phyloP scores from a whole-genome alignment of 2,329 filamentous ascomycete genomes.

The Ascochyta pisi region DNA sequence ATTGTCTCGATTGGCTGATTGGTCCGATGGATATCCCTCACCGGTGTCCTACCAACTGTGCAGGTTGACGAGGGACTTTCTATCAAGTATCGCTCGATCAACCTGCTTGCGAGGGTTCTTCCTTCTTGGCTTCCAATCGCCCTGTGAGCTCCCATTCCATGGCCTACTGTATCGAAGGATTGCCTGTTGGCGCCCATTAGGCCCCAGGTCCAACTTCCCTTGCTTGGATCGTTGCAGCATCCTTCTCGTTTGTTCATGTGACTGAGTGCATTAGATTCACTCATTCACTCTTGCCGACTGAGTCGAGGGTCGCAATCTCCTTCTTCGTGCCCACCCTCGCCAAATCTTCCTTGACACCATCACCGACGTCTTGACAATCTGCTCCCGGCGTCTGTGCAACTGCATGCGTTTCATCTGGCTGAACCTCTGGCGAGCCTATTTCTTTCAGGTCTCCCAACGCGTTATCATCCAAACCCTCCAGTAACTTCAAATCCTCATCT shows the following conservation, averaged over 20 bases:
- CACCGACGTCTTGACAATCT: not conserved
- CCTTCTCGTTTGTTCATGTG: not conserved
- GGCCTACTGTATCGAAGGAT: not conserved
- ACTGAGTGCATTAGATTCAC: not conserved
- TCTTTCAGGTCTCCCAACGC: constrained; percentile 25
- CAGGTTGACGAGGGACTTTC: too few species aligned
- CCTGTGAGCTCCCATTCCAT: too few species aligned
- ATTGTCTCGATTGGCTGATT: too few species aligned
- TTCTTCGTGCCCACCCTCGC: not conserved
- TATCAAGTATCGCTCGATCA: too few species aligned
- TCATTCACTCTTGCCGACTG: not conserved
- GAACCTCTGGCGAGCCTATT: not conserved
- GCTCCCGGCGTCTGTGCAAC: not conserved
- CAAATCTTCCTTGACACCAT: not conserved
- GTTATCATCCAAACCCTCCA: constrained; percentile 32
- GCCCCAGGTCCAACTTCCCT: not conserved
- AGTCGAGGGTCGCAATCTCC: not conserved
- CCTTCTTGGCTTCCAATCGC: too few species aligned
- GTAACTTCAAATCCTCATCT: constrained; percentile 49
- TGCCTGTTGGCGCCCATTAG: not conserved
- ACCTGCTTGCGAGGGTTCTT: too few species aligned
- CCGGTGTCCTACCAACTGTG: too few species aligned
- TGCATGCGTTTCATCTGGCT: not conserved
- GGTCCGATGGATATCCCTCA: too few species aligned
- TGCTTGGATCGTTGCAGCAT: not conserved